A percentile compares a stretch with the other conserved stretches of the same genome.
Evolutionary conservation across 495 filamentous ascomycete species (phyloP).

Genomic region (Penicillium waksmanii): DNA sequence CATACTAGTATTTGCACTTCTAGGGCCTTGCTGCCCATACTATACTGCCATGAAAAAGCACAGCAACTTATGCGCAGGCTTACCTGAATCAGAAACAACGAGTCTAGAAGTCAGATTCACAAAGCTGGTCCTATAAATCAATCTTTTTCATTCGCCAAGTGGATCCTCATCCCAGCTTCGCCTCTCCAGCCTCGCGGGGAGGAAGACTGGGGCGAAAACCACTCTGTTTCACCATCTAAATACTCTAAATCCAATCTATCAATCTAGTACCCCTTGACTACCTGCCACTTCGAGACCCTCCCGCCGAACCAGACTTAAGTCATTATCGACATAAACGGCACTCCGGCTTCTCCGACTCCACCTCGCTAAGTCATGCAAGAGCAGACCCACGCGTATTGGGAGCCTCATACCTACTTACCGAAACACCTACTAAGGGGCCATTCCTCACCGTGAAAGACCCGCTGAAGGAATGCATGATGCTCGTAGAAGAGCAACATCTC

Average conservation of each 20-base stretch:
- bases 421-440: not conserved
- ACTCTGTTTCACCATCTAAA: not conserved
- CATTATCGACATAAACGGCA: not conserved
- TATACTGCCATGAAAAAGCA: too few species aligned
- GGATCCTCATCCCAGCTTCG: not conserved
- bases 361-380: not conserved
- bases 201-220: not conserved
- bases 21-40: too few species aligned
- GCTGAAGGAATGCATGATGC: not conserved
- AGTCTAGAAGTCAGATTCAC: not conserved
- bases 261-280: not conserved
- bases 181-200: not conserved
- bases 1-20: too few species aligned
- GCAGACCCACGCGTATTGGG: not conserved
- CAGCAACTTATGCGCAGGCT: too few species aligned
- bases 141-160: not conserved
- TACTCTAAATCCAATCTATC: not conserved
- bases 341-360: constrained; percentile 4
- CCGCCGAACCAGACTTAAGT: not conserved
- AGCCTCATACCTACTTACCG: not conserved
- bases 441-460: not conserved
- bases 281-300: not conserved
- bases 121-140: not conserved
- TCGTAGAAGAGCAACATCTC: too few species aligned
- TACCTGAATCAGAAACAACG: too few species aligned